Evolutionary conservation across 768 basidiomycete species (phyloP), one percentile per base, ranked within the genome.

Genomic region (Rubroboletus satanas): DNA sequence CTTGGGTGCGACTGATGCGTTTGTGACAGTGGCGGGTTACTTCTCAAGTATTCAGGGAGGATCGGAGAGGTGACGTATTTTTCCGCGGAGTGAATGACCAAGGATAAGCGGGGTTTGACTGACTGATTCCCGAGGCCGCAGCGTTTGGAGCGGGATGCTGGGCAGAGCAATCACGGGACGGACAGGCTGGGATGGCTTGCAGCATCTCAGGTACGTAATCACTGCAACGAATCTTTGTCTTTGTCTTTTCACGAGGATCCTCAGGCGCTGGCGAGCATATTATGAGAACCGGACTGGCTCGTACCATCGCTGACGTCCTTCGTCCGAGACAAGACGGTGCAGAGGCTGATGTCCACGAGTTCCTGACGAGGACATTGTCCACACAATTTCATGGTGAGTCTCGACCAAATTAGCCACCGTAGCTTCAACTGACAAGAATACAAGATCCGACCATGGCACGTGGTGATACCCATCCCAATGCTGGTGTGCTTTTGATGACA

Each of bases 141-240:
- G 62, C 82, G 6, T 88, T 79, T 58, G 88, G 88, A 17, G 82
- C 88, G 11, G 88, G 89, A 36, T 90, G 89, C 55, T 91, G 87
- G 87, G 86, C 86, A 1, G 74, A 80, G 52, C 68, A 69, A 31
- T 62, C 60, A 14, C 49, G 21, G 4, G 54, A 65, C 46, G 55
- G 62, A 44, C 45, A 35, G 46, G 21, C 63, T 14, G 75, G 78
- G 23, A 73, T 85, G 57, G 84, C 87, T 21, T 90, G 86, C 58
- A 90, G 89, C 55, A 76, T 90, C 28, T 88, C 87, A 52, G 87
- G 68, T 57, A 45, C 45, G 28, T 43, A 12, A 58, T 23, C 45
- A 45, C 26, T 33, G 28, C 11, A 10, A 36, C 39, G 14, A 17
- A 21, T 18, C 33, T 45, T 38, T 45, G 41, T 3, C 28, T 6